Evolutionary conservation across 2,329 filamentous ascomycete species (phyloP), one percentile per base, ranked within the genome.

Genomic region (Coniella vitis): DNA sequence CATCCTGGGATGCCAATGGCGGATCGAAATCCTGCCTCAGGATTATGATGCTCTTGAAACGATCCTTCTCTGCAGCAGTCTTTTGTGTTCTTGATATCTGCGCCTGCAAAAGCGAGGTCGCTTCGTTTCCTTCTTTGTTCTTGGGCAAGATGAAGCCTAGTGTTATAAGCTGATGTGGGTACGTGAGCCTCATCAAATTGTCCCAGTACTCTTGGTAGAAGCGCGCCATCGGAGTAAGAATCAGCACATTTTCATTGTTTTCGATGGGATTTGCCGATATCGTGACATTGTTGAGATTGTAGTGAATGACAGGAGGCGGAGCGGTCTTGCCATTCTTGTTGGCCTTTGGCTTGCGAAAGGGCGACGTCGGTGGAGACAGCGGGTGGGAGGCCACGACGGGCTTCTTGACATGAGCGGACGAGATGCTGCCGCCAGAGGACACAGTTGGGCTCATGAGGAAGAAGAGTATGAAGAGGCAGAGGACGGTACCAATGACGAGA

Each of bases 191-290:
- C 57, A 90, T 66, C 22, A 98, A 75, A 61, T 97, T 98, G 65
- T 94, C 85, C 91, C 93, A 98, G 73, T 97, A 98, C 58, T 79
- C 83, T 59, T 87, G 84, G 68, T 96, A 97, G 75, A 97, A 98
- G 54, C 87, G 82, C 29, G 89, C 86, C 69, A 98, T 83, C 9
- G 93, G 93, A 1, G 93, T 96, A 53, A 98, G 78, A 62, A 98
- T 87, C 48, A 98, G 82, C 52, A 98, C 77, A 45, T 84, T 86
- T 71, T 98, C 93, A 56, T 81, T 74, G 63, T 95, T 93, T 54
- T 75, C 79, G 44, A 89, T 72, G 2, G 93, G 88, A 56, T 86
- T 78, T 45, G 76, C 65, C 17, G 90, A 86, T 50, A 87, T 87
- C 38, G 90, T 96, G 58, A 97, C 80, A 69, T 91, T 90, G 75